phyloP scores from a whole-genome alignment of 148 eudicot species.

The Diospyros lotus region DNA sequence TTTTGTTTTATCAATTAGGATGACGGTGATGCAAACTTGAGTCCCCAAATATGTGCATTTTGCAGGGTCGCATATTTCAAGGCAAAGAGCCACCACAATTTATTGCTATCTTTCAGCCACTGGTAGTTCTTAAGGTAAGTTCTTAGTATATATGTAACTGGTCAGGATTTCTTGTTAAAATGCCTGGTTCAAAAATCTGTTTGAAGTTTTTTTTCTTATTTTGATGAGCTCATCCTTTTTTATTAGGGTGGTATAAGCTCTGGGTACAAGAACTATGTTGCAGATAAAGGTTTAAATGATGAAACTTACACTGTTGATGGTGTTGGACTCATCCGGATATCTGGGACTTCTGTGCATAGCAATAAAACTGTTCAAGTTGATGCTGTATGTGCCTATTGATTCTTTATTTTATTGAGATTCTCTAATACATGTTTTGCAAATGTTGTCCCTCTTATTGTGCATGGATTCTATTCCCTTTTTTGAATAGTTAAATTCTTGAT shows the following conservation, averaged over 20 bases:
- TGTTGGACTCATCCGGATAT: slow-evolving; percentile 74
- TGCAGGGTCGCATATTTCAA: slow-evolving; percentile 83
- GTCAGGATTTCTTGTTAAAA: neutral
- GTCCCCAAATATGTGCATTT: neutral
- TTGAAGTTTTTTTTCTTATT: slow-evolving; percentile 10
- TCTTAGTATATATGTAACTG: slow-evolving; percentile 1
- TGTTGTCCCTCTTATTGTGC: neutral
- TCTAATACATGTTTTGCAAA: too few species aligned
- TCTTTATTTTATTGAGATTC: neutral
- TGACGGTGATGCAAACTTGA: neutral
- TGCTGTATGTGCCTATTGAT: slow-evolving; percentile 45
- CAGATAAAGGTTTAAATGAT: slow-evolving; percentile 78
- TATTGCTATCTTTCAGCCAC: slow-evolving; percentile 86
- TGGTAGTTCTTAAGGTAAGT: slow-evolving; percentile 90
- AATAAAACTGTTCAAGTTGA: slow-evolving; percentile 86
- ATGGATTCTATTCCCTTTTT: neutral
- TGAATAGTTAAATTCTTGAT: neutral
- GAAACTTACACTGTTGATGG: slow-evolving; percentile 79
- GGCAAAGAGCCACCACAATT: slow-evolving; percentile 99
- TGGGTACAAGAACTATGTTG: slow-evolving; percentile 71
- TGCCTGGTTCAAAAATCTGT: slow-evolving; percentile 4
- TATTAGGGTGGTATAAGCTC: slow-evolving; percentile 90
- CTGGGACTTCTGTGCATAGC: slow-evolving; percentile 84
- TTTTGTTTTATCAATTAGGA: slow-evolving; percentile 6
- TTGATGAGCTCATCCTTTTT: slow-evolving; percentile 11